Evolutionary conservation across 208 protist genomes (phyloP), one percentile per base, ranked within the genome.

Genomic region (Strigomonas culicis): DNA sequence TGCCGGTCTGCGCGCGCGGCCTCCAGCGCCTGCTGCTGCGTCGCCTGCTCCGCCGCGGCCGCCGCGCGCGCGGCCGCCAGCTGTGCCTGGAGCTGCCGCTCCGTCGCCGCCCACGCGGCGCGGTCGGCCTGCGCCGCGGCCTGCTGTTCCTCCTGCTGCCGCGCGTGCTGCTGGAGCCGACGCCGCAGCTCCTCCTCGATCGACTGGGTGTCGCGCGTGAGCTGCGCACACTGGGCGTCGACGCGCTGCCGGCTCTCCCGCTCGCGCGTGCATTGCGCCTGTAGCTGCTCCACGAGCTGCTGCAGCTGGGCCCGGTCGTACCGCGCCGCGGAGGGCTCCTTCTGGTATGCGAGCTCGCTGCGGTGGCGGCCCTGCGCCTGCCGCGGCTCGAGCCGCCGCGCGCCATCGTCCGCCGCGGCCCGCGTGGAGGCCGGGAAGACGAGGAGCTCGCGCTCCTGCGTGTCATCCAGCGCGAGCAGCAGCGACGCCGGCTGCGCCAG

Each of bases 111-210:
- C 59, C 58, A 50, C 39, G 27, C n/a, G n/a, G n/a, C n/a, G n/a
- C n/a, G n/a, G n/a, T 43, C 24, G 7, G 24, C 52, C 13, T 41
- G 43, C 43, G 69, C 65, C 7, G 43, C 24, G 11, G 52, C 61
- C 46, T 51, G 46, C 17, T 51, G 17, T 51, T 51, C 8, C 22
- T 4, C 30, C 27, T 4, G 60, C 1, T 10, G 28, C 39, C 19
- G 21, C 51, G 62, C 66, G n/a, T 56, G 30, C 60, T 39, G 51
- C 60, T 70, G 60, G 6, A 41, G 56, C 3, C 73, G 73, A 4
- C 62, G 59, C 19, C 56, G 50, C 49, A 75, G 61, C 68, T 74
- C 72, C 10, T 46, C 22, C 27, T 70, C 51, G 19, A 78, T 75
- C 41, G 6, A n/a, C 43, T 63, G 36, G 1, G 52, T 30, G 25